A percentile compares a stretch with the other conserved stretches of the same genome.
Conservation (phyloP, 257 asterid species). For the Solanum lycopersicoides region DNA sequence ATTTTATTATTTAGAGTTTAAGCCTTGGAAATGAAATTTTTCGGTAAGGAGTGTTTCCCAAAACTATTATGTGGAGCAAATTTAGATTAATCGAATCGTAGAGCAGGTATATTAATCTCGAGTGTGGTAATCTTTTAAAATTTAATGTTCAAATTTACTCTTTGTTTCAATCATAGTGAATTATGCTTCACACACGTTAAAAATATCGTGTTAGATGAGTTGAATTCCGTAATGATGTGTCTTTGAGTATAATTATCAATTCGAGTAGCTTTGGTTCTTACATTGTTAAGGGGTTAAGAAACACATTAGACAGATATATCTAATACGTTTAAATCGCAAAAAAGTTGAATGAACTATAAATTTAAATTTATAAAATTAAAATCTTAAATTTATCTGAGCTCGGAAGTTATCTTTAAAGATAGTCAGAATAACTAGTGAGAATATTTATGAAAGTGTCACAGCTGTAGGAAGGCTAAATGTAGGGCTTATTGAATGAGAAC, state of each 20-base stretch:
- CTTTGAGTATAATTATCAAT: too few relatives aligned
- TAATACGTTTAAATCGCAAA: not conserved
- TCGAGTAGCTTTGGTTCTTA: too few relatives aligned
- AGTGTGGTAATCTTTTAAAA: not conserved
- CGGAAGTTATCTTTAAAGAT: too few relatives aligned
- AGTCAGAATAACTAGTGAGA: not conserved
- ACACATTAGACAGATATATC: too few relatives aligned
- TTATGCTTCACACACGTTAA: too few relatives aligned
- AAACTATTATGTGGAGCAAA: not conserved
- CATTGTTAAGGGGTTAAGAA: too few relatives aligned
- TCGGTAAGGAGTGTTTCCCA: fast-evolving
- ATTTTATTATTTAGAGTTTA: not conserved
- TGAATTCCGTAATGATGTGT: too few relatives aligned
- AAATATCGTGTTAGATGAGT: too few relatives aligned
- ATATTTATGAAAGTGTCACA: not conserved
- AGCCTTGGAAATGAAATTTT: not conserved
- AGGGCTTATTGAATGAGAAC: not conserved
- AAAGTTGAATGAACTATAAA: fast-evolving
- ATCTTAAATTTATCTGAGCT: not conserved
- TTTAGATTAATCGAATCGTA: not conserved
- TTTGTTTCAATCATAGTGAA: not conserved
- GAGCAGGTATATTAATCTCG: not conserved
- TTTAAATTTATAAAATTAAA: not conserved
- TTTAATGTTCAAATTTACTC: not conserved
- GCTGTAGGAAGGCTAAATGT: not conserved